phyloP scores from a whole-genome alignment of 768 basidiomycete genomes.

The Serendipita indica region DNA sequence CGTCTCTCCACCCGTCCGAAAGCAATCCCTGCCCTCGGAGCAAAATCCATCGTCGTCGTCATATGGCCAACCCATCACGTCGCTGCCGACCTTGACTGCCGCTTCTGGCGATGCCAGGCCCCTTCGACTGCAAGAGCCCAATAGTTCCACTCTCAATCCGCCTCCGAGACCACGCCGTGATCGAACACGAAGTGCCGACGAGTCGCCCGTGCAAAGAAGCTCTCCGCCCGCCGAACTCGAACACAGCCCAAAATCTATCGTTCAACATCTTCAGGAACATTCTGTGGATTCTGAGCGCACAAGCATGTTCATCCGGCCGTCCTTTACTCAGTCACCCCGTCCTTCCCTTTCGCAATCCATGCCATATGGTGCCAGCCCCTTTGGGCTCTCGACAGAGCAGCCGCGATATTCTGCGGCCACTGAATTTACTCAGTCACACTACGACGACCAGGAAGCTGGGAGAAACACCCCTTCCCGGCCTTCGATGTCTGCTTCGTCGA shows the following conservation, averaged over 20 bases:
- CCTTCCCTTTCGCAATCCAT: conserved; percentile 6
- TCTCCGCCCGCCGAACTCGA: neutral
- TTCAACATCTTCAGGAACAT: neutral
- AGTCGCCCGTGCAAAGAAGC: too few species aligned
- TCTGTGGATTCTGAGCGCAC: neutral
- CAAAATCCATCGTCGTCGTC: neutral
- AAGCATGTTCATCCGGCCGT: neutral
- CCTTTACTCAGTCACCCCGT: conserved; percentile 1
- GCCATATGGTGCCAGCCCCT: neutral
- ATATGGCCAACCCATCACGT: conserved; percentile 3
- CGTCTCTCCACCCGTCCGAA: conserved; percentile 4
- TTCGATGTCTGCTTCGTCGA: neutral
- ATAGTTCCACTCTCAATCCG: conserved; percentile 8
- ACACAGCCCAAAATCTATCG: neutral
- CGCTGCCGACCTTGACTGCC: conserved; percentile 42
- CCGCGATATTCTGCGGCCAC: conserved; percentile 2
- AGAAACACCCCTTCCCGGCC: neutral
- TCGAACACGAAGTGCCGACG: neutral
- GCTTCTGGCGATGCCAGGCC: conserved; percentile 13
- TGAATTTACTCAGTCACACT: neutral
- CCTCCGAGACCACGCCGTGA: conserved; percentile 1
- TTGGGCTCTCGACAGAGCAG: neutral
- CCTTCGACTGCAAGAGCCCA: conserved; percentile 27
- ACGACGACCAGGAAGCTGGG: neutral
- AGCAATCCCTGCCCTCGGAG: neutral